These are phyloP conservation scores for Entamoeba dispar DNA, from an alignment of 208 protist genomes.

Conservation along the genomic window DNA sequence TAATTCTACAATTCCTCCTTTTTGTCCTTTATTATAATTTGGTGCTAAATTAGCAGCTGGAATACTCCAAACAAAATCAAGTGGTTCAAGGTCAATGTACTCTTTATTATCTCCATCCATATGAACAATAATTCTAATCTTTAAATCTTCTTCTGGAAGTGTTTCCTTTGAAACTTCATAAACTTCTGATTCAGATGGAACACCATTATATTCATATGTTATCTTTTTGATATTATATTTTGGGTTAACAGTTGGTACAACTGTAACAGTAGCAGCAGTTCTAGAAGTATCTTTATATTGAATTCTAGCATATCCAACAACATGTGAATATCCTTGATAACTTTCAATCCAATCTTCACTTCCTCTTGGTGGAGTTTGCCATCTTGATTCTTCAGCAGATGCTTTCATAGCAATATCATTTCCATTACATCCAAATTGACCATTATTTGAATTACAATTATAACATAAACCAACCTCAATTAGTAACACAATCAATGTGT, in stretches of 20 bases:
- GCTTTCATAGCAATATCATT: background rate
- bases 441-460: background rate
- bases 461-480: no score
- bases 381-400: background rate
- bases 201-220: conserved; percentile 29
- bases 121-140: conserved; percentile 4
- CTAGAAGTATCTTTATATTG: background rate
- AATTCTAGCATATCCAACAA: background rate
- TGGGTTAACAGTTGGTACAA: background rate
- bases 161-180: background rate
- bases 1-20: conserved; percentile 41
- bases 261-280: background rate
- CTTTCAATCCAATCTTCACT: background rate
- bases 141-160: background rate
- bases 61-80: conserved; percentile 37
- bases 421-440: background rate
- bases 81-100: conserved; percentile 17
- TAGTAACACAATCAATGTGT: no score
- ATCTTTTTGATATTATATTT: background rate
- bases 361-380: background rate
- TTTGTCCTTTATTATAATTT: conserved; percentile 42
- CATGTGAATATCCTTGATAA: background rate
- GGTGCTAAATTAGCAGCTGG: conserved; percentile 1
- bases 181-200: conserved; percentile 4
- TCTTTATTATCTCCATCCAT: background rate